Conservation (phyloP, 768 basidiomycete genomes). For the Tylopilus intermedius region DNA sequence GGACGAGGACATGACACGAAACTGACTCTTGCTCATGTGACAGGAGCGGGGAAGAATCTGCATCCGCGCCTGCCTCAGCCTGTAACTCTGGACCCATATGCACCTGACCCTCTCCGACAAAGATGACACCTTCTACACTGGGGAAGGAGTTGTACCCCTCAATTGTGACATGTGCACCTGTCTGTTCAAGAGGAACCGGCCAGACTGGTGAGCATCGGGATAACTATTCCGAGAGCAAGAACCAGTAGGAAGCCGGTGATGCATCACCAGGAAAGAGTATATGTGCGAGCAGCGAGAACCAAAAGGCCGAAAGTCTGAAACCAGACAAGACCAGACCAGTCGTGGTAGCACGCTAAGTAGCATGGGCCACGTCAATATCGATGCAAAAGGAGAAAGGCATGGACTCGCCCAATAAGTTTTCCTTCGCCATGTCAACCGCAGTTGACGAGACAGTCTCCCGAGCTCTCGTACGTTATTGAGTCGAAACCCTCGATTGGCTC, state of each 20-base stretch:
- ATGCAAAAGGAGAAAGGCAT: slow-evolving; percentile 1
- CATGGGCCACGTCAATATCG: neutral
- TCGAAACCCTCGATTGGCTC: too few species aligned
- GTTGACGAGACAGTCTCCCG: too few species aligned
- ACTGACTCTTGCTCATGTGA: slow-evolving; percentile 14
- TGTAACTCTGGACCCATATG: slow-evolving; percentile 11
- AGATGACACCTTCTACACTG: slow-evolving; percentile 18
- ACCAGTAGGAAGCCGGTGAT: slow-evolving; percentile 68
- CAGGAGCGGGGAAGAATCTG: slow-evolving; percentile 22
- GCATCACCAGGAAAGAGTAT: slow-evolving; percentile 72
- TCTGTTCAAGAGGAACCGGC: slow-evolving; percentile 55
- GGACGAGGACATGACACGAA: slow-evolving; percentile 21
- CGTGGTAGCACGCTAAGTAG: slow-evolving; percentile 54
- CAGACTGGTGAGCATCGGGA: slow-evolving; percentile 76
- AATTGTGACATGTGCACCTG: slow-evolving; percentile 14
- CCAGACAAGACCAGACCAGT: slow-evolving; percentile 83
- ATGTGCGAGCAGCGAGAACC: slow-evolving; percentile 76
- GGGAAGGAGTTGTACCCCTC: slow-evolving; percentile 21
- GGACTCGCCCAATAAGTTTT: too few species aligned
- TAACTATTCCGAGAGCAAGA: slow-evolving; percentile 70
- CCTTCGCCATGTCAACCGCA: too few species aligned
- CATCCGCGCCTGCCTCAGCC: slow-evolving; percentile 13
- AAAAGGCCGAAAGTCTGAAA: slow-evolving; percentile 87
- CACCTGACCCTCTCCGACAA: slow-evolving; percentile 19
- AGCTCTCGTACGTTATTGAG: too few species aligned